Evolutionary conservation across 176 grass and related monocot species (phyloP).

Genomic region (Luzula sylvatica): DNA sequence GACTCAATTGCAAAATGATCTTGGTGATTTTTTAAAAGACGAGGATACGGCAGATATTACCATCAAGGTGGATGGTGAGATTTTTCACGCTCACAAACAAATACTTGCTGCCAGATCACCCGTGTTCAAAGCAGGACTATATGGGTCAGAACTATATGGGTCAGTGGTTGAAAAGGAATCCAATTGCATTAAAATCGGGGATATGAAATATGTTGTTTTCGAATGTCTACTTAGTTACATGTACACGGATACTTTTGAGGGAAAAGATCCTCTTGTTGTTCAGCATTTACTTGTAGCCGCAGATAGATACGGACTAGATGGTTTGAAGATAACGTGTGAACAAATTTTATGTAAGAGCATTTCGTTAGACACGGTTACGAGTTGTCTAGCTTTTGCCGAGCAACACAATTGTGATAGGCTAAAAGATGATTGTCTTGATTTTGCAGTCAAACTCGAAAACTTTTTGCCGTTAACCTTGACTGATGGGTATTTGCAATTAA

Average conservation of each 20-base stretch:
- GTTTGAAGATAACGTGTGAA: conserved; percentile 33
- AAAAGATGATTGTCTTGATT: conserved; percentile 36
- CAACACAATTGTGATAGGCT: conserved; percentile 23
- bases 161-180: conserved; percentile 15
- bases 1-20: background rate
- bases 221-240: conserved; percentile 32
- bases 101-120: conserved; percentile 14
- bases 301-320: conserved; percentile 32
- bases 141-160: conserved; percentile 22
- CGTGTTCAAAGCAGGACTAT: conserved; percentile 23
- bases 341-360: conserved; percentile 8
- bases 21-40: conserved; percentile 14
- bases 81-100: background rate
- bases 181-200: too few relatives aligned
- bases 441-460: conserved; percentile 16
- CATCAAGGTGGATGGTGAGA: background rate
- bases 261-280: background rate
- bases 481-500: background rate
- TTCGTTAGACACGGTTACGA: conserved; percentile 12
- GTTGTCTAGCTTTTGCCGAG: conserved; percentile 30
- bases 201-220: conserved; percentile 15
- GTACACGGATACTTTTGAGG: conserved; percentile 24
- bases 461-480: conserved; percentile 19
- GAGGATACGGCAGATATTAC: background rate
- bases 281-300: conserved; percentile 26